Base-by-base conservation (phyloP, 306 rosid species). In the Castanea sativa region DNA sequence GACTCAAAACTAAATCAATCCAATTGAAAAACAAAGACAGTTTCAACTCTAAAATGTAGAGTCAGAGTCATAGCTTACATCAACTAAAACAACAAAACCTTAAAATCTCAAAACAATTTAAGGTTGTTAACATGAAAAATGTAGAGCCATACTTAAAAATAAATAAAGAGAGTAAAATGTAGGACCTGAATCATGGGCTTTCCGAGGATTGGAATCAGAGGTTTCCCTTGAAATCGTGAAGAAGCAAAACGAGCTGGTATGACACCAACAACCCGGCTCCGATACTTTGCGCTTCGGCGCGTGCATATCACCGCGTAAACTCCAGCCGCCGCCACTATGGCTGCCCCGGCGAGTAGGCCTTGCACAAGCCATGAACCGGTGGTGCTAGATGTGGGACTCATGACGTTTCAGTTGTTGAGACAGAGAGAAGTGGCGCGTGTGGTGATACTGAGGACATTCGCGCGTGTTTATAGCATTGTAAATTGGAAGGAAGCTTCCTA, bases 151-250 rank as follows among this genome's bases (percentile, higher is more conserved):
- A 38, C 45, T 38, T 7, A 38, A 7, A 38, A 1, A 38, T 38
- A 38, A 38, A 7, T 27, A 14, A 27, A 14, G 1, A 20, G 72
- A 49, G 13, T 52, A 38, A 11, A 14, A 41, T 5, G 38, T 5
- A 59, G 25, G 59, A 95, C 97, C 99, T 95, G 99, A 83, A 95
- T 95, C 98, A 95, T 92, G 82, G 98, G 94, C 80, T 92, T 95
- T 57, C 99, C 99, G 52, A 95, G 98, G 82, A 95, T 93, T 38
- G 85, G 89, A 82, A 88, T 90, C 13, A 95, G 92, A 79, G 99
- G 98, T 83, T 95, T 95, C 76, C 99, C 98, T 76, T 74, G 55
- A 43, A 95, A 91, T 2, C 98, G 86, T 0, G 99, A 87, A 0
- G 99, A 95, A 75, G 96, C 97, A 73, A 83, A 92, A 20, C 98